Base-by-base conservation (phyloP, 2,329 filamentous ascomycete genomes). In the Cephalotrichum gorgonifer region DNA sequence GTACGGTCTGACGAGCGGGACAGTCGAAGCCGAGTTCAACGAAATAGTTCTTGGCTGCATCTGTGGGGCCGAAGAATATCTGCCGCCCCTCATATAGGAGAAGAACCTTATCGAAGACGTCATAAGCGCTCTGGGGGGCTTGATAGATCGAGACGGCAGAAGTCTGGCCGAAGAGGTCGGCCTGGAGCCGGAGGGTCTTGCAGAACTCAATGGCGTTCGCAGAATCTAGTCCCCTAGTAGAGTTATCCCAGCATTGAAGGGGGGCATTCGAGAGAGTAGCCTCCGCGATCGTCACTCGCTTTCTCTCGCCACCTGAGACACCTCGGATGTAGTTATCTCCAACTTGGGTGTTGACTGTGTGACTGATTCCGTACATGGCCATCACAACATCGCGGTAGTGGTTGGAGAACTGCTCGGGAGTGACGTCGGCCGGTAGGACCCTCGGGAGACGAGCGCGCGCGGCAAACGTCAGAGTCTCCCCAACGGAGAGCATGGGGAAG, bases 391-490 rank as follows among this genome's bases (percentile, higher is more conserved):
- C 83, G 28, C 82, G 75, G 54, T 85, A 66, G 54, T 86, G 81
- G 55, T 75, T 70, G 27, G 81, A 74, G 53, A 79, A 85, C 8
- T 69, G 66, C 46, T 69, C 63, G 52, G 68, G 69, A 54, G 69
- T 68, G 12, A 84, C 69, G 35, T 81, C 81, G 8, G 73, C 68
- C 4, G 83, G 82, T 2, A 83, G 72, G 28, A 74, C 57, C 39
- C 77, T 75, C 2, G 84, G 83, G 44, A 82, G 77, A 49, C 84
- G 75, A 6, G 86, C 84, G 17, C 78, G 72, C 4, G 86, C 85
- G 17, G 86, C 86, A 53, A 91, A 91, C 48, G 79, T 83, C 43
- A 91, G 73, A 1, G 87, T 93, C 57, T 91, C 84, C 47, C 85
- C 85, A 41, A 91, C 86, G 2, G 78, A 82, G 57, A 93, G 67